Conservation (phyloP, 2,329 filamentous ascomycete genomes). For the Penicillium freii region DNA sequence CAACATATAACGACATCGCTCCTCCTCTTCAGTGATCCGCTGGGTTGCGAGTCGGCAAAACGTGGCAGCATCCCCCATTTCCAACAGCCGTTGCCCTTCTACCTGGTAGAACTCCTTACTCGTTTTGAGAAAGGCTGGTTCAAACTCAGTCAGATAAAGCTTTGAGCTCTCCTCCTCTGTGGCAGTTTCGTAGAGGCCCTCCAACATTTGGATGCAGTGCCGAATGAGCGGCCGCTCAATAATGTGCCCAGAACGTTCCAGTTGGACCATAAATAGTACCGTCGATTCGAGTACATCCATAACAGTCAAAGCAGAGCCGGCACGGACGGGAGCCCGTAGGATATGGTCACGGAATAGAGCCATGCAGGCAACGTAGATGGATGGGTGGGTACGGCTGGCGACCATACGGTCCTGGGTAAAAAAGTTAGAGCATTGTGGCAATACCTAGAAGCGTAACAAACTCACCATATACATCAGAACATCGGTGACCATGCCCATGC, state of each 20-base stretch:
- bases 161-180: conserved; percentile 75
- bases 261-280: conserved; percentile 83
- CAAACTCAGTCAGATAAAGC: conserved; percentile 80
- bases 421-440: neutral
- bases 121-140: conserved; percentile 69
- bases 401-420: conserved; percentile 73
- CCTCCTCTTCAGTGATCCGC: conserved; percentile 75
- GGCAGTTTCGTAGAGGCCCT: conserved; percentile 78
- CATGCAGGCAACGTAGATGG: conserved; percentile 82
- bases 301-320: conserved; percentile 50
- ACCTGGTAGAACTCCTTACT: conserved; percentile 71
- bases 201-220: conserved; percentile 84
- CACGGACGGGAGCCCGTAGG: conserved; percentile 59
- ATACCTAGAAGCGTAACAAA: neutral
- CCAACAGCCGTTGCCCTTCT: conserved; percentile 73
- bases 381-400: conserved; percentile 69
- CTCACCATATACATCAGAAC: conserved; percentile 90
- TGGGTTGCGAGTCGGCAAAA: conserved; percentile 76
- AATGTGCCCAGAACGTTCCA: conserved; percentile 86
- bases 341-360: conserved; percentile 85
- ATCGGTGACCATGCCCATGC: conserved; percentile 95
- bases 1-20: conserved; percentile 79
- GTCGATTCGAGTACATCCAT: conserved; percentile 76
- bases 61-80: conserved; percentile 73
- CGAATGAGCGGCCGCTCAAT: conserved; percentile 82